Percentiles rank a stretch among this genome's conserved stretches.
These are phyloP conservation scores for Quercus parvula DNA, from an alignment of 306 rosid species.

Conservation along the genomic window DNA sequence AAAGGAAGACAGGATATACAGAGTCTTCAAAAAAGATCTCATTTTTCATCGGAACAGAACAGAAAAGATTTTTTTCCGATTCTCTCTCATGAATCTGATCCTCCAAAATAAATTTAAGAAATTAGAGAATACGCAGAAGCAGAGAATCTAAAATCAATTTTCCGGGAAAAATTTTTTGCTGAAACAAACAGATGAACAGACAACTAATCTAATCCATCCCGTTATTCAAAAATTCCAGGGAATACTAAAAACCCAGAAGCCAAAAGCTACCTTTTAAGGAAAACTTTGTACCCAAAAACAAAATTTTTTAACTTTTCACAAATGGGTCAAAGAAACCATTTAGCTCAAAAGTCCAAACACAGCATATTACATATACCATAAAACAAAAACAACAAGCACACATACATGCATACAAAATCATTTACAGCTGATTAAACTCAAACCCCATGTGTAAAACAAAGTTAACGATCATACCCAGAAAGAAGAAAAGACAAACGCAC, in stretches of 20 bases:
- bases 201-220: background rate
- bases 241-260: background rate
- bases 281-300: background rate
- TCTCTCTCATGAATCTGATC: background rate
- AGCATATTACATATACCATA: background rate
- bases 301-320: constrained; percentile 1
- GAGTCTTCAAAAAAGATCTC: background rate
- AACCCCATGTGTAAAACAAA: background rate
- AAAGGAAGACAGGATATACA: constrained; percentile 2
- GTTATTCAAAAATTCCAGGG: background rate
- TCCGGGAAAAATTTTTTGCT: background rate
- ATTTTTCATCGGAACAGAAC: background rate
- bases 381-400: background rate
- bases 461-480: background rate
- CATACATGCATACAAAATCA: background rate
- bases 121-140: background rate
- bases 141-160: background rate
- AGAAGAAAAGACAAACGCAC: constrained; percentile 9
- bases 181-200: background rate
- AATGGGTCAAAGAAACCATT: background rate
- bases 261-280: background rate
- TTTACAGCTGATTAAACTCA: background rate
- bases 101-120: background rate
- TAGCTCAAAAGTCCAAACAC: background rate
- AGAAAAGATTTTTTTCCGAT: background rate